phyloP scores from a whole-genome alignment of 768 basidiomycete species.

The Suillus placidus region DNA sequence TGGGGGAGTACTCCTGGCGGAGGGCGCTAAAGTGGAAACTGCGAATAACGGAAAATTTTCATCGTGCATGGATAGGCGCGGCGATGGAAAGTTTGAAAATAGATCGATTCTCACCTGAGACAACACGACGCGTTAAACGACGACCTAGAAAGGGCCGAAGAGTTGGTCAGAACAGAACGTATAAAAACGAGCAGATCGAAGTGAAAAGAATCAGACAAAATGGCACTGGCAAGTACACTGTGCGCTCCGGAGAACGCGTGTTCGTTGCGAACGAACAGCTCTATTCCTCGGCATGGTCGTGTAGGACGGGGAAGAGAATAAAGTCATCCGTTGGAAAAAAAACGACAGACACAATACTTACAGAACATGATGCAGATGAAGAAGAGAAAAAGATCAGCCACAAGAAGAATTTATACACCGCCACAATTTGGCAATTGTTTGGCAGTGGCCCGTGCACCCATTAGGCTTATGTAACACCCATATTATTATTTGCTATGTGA shows the following conservation, averaged over 20 bases:
- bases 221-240: conserved; percentile 90
- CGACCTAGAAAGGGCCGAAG: conserved; percentile 8
- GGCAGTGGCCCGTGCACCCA: conserved; percentile 34
- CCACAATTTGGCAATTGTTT: conserved; percentile 30
- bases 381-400: neutral
- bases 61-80: conserved; percentile 42
- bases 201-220: conserved; percentile 64
- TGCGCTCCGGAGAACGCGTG: conserved; percentile 59
- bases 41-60: conserved; percentile 76
- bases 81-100: conserved; percentile 13
- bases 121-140: neutral
- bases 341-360: neutral
- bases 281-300: conserved; percentile 88
- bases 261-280: conserved; percentile 80
- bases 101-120: conserved; percentile 27
- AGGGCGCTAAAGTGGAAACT: conserved; percentile 85
- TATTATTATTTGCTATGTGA: conserved; percentile 16
- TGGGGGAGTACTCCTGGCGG: conserved; percentile 71
- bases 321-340: conserved; percentile 54
- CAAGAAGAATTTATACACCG: conserved; percentile 28
- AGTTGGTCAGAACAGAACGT: conserved; percentile 19
- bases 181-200: neutral
- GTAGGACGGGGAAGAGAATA: conserved; percentile 92
- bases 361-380: conserved; percentile 19
- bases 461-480: conserved; percentile 25